Evolutionary conservation across 1,284 basidiomycete genomes (phyloP).

Genomic region (Apiotrichum sp.): DNA sequence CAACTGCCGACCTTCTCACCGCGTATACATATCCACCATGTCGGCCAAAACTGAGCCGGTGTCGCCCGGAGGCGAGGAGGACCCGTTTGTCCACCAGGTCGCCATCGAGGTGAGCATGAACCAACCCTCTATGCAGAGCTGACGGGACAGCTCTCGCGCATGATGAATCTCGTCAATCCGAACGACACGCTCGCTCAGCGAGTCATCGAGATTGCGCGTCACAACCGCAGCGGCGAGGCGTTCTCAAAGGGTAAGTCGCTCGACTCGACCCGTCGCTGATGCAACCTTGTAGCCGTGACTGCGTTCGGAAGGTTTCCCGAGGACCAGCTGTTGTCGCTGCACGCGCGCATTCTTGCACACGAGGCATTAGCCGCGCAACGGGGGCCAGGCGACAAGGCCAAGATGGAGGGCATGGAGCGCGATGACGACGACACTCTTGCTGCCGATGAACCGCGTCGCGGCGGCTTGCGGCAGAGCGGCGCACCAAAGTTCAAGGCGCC

Average conservation of each 20-base stretch:
- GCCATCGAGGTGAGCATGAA: conserved; percentile 53
- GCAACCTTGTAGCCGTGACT: conserved; percentile 56
- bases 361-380: conserved; percentile 42
- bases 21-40: neutral
- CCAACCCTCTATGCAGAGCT: neutral
- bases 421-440: conserved; percentile 72
- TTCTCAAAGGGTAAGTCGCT: conserved; percentile 56
- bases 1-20: too few relatives aligned
- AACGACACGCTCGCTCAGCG: conserved; percentile 73
- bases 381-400: neutral
- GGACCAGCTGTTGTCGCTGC: conserved; percentile 56
- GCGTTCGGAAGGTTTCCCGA: conserved; percentile 80
- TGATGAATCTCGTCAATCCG: conserved; percentile 69
- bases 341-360: conserved; percentile 58
- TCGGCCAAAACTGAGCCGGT: neutral
- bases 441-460: conserved; percentile 66
- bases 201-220: conserved; percentile 72
- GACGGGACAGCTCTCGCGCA: conserved; percentile 60
- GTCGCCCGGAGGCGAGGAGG: conserved; percentile 8
- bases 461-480: conserved; percentile 65
- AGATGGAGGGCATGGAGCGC: conserved; percentile 62
- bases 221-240: conserved; percentile 55
- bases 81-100: conserved; percentile 65
- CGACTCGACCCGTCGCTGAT: neutral
- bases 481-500: conserved; percentile 71